Evolutionary conservation across 2,329 filamentous ascomycete species (phyloP), one percentile per base, ranked within the genome.

Genomic region (Phialemonium atrogriseum): DNA sequence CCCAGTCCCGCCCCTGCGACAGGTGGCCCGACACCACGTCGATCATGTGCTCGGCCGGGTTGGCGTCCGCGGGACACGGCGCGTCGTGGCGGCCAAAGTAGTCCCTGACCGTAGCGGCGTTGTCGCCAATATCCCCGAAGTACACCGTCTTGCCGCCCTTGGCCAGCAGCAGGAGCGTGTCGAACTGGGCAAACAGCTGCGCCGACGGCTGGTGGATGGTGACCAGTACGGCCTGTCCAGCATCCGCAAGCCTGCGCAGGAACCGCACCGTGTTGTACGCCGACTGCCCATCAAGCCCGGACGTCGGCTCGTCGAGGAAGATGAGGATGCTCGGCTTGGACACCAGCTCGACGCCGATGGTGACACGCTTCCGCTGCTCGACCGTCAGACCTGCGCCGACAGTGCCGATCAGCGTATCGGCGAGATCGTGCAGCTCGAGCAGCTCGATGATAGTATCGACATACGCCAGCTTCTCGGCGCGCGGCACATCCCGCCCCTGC

Each of bases 1-100:
- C 38, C 47, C 47, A 50, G 37, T 68, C 62, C 27, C 38, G 61
- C 44, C 43, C 55, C 32, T 54, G 60, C 0, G 62, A 65, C 2
- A 68, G 45, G 13, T 9, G 13, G 1, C 71, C 70, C 2, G 70
- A 70, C 10, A 69, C 65, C 12, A 70, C 64, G 30, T 72, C 66
- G 32, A 87, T 72, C 76, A 87, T 85, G 62, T 78, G 83, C 51
- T 87, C 82, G 1, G 82, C 82, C 2, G 80, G 80, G 44, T 87
- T 87, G 12, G 72, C 73, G 1, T 74, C 70, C 0, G 60, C 41
- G 1, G 70, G 68, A 39, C 80, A 82, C 2, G 70, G 64, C 1
- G 73, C 77, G 5, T 80, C 82, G 37, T 83, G 70, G 13, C 62
- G 59, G 24, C 72, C 72, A 47, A 91, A 88, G 53, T 83, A 83